A percentile compares a stretch with the other conserved stretches of the same genome.
These are phyloP conservation scores for Astragalus membranaceus DNA, from an alignment of 306 rosid genomes.

Conservation along the genomic window DNA sequence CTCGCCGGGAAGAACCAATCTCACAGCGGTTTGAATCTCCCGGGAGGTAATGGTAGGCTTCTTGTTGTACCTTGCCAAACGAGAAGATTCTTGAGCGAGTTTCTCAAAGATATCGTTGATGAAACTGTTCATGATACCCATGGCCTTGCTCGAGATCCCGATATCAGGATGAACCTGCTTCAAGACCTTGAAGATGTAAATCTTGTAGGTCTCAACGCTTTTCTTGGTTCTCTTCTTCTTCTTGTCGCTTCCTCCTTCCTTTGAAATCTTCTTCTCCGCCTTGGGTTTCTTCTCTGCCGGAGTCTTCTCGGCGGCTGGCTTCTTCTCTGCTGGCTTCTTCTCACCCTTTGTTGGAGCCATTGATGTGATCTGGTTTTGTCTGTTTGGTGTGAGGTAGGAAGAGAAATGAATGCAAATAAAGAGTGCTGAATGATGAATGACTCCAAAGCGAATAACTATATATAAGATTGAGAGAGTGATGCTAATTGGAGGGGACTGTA, in stretches of 20 bases:
- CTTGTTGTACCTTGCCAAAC: too few relatives aligned
- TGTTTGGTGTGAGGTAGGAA: neutral
- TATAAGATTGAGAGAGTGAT: neutral
- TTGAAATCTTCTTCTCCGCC: too few relatives aligned
- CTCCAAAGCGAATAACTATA: neutral
- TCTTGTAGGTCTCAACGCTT: conserved; percentile 67
- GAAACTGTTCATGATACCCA: too few relatives aligned
- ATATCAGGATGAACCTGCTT: conserved; percentile 83
- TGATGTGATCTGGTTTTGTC: neutral
- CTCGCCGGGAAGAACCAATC: neutral
- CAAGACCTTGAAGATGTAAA: conserved; percentile 72
- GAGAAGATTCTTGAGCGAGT: too few relatives aligned
- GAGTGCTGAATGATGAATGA: neutral
- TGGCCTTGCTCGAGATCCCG: too few relatives aligned
- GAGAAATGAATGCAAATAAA: neutral
- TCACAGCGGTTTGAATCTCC: too few relatives aligned
- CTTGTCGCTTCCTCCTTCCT: neutral
- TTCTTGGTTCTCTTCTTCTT: conserved; percentile 67
- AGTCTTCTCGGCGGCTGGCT: too few relatives aligned
- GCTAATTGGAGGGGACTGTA: neutral
- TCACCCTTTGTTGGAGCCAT: conserved; percentile 73
- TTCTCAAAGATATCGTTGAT: too few relatives aligned
- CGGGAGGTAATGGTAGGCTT: too few relatives aligned
- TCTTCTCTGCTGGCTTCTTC: neutral
- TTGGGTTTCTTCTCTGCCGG: too few relatives aligned